phyloP scores from a whole-genome alignment of 2,329 filamentous ascomycete species.

The Microsporum canis region DNA sequence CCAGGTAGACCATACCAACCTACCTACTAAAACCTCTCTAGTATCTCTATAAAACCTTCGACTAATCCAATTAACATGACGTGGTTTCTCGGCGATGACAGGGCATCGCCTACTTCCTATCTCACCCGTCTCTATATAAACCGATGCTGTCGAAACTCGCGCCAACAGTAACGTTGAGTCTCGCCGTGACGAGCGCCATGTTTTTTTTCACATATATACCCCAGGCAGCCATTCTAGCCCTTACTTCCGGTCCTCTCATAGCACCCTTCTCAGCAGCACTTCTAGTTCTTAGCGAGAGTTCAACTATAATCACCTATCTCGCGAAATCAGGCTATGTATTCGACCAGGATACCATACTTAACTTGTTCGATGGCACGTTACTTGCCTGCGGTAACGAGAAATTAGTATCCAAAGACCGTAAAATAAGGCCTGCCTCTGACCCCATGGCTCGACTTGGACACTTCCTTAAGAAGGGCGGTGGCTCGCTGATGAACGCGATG shows the following conservation, averaged over 20 bases:
- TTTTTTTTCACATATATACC: conserved; percentile 80
- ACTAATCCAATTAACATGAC: no score
- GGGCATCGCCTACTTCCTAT: conserved; percentile 51
- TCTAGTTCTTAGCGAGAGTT: conserved; percentile 49
- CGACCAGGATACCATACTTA: conserved; percentile 68
- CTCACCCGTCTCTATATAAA: conserved; percentile 48
- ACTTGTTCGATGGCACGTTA: conserved; percentile 73
- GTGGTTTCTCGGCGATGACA: conserved; percentile 18
- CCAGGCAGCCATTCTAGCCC: conserved; percentile 68
- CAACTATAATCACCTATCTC: conserved; percentile 41
- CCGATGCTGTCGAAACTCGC: conserved; percentile 47
- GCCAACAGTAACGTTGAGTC: conserved; percentile 57
- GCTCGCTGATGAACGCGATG: conserved; percentile 36
- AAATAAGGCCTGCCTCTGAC: conserved; percentile 49
- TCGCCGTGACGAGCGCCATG: conserved; percentile 65
- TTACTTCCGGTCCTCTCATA: conserved; percentile 64
- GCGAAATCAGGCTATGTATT: conserved; percentile 52
- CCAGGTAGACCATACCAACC: conserved; percentile 38
- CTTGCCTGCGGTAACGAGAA: conserved; percentile 43
- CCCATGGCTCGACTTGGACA: conserved; percentile 47
- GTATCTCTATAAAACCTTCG: no score
- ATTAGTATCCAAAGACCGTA: conserved; percentile 62
- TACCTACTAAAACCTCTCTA: not conserved
- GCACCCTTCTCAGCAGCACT: conserved; percentile 50
- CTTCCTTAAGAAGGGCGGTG: conserved; percentile 40